Evolutionary conservation across 2,329 filamentous ascomycete species (phyloP).

Genomic region (Alternaria hordeiaustralica): DNA sequence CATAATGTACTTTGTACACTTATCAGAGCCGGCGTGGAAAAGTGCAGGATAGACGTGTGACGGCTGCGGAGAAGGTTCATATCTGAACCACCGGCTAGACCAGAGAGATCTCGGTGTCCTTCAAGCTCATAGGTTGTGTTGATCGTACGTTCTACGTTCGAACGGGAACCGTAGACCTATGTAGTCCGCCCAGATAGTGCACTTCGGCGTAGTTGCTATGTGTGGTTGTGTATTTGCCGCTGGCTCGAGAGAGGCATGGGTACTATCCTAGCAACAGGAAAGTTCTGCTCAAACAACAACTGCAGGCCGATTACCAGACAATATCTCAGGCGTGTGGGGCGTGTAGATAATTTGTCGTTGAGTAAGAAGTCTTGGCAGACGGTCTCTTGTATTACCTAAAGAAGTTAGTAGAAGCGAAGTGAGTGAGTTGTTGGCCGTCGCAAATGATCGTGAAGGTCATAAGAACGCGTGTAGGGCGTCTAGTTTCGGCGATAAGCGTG

Average conservation of each 20-base stretch:
- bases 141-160: not conserved
- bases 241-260: not conserved
- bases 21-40: not conserved
- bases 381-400: not conserved
- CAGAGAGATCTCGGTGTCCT: not conserved
- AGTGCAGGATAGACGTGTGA: not conserved
- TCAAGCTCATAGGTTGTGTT: not conserved
- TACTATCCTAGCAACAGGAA: not conserved
- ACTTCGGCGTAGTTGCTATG: not conserved
- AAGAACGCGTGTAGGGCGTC: conserved; percentile 21
- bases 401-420: not conserved
- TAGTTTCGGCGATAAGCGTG: conserved; percentile 10
- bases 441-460: conserved; percentile 7
- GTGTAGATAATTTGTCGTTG: not conserved
- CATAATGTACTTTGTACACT: not conserved
- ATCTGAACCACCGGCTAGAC: not conserved
- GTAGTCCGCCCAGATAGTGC: not conserved
- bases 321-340: not conserved
- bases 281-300: not conserved
- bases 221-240: not conserved
- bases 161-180: not conserved
- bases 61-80: not conserved
- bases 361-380: not conserved
- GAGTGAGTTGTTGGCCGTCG: not conserved
- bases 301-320: not conserved